These are phyloP conservation scores for Cronartium ribicola DNA, from an alignment of 1,284 basidiomycete genomes.

Conservation along the genomic window DNA sequence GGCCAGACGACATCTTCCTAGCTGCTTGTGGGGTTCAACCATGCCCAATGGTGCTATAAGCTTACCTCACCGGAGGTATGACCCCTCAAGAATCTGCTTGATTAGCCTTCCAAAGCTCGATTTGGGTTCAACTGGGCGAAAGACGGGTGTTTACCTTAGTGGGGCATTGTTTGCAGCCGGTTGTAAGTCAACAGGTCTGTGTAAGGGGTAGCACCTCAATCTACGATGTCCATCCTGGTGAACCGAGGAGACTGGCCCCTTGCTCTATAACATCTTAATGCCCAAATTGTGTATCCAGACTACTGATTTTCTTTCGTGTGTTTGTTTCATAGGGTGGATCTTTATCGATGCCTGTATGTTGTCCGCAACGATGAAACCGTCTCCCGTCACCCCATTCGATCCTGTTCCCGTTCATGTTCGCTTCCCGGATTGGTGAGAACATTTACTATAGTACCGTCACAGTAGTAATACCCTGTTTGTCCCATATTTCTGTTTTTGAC, in stretches of 20 bases:
- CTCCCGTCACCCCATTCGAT: slow-evolving; percentile 64
- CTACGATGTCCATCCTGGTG: slow-evolving; percentile 24
- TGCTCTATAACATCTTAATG: not conserved
- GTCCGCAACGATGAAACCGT: slow-evolving; percentile 61
- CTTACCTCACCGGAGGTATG: slow-evolving; percentile 70
- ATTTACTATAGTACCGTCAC: not conserved
- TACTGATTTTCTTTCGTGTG: slow-evolving; percentile 67
- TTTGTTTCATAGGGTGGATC: slow-evolving; percentile 49
- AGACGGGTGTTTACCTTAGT: slow-evolving; percentile 81
- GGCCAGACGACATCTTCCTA: not conserved
- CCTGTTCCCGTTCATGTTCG: slow-evolving; percentile 76
- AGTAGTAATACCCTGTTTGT: not conserved
- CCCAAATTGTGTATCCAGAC: slow-evolving; percentile 49
- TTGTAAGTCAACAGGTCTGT: slow-evolving; percentile 22
- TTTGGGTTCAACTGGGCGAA: slow-evolving; percentile 60
- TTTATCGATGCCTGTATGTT: slow-evolving; percentile 89
- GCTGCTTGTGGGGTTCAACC: not conserved
- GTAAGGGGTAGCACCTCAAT: slow-evolving; percentile 13
- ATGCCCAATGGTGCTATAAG: slow-evolving; percentile 56
- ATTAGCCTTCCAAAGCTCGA: slow-evolving; percentile 55
- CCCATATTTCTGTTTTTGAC: not conserved
- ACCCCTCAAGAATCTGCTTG: slow-evolving; percentile 75
- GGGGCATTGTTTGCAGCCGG: slow-evolving; percentile 72
- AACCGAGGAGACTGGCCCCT: not conserved
- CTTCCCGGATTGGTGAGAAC: slow-evolving; percentile 58